phyloP scores from a whole-genome alignment of 2,329 filamentous ascomycete species.

The Cladophialophora carrionii region DNA sequence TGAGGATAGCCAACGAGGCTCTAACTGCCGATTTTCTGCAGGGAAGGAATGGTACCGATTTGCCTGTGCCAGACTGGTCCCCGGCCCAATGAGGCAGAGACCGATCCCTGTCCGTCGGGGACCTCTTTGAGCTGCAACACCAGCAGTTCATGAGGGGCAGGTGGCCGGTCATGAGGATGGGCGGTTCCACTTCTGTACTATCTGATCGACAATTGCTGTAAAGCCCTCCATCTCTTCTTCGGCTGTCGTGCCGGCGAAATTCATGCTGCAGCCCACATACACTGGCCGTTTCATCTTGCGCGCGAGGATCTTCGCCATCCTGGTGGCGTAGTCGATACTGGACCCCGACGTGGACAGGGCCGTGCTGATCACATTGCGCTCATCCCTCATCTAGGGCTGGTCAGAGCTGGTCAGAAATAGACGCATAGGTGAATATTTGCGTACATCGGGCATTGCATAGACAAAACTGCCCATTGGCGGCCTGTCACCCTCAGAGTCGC shows the following conservation, averaged over 20 bases:
- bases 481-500: conserved; percentile 44
- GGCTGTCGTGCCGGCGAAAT: conserved; percentile 75
- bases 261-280: conserved; percentile 90
- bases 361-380: conserved; percentile 64
- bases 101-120: conserved; percentile 19
- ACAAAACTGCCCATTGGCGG: conserved; percentile 83
- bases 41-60: conserved; percentile 24
- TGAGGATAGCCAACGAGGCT: conserved; percentile 16
- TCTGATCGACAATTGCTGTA: conserved; percentile 70
- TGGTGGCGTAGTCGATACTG: conserved; percentile 82
- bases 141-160: conserved; percentile 1
- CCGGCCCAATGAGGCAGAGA: conserved; percentile 17
- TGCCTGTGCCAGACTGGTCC: conserved; percentile 18
- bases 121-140: conserved; percentile 15
- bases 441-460: conserved; percentile 88
- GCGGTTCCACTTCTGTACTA: conserved; percentile 53
- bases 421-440: conserved; percentile 37
- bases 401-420: conserved; percentile 29
- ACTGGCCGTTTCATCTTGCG: conserved; percentile 71
- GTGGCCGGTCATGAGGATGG: too few relatives aligned
- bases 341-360: conserved; percentile 74
- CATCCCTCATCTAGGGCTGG: conserved; percentile 46
- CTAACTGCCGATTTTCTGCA: conserved; percentile 13
- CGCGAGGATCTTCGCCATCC: conserved; percentile 82
- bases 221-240: conserved; percentile 96